phyloP scores from a whole-genome alignment of 1,139 yeast species.

The Geotrichum bryndzae region DNA sequence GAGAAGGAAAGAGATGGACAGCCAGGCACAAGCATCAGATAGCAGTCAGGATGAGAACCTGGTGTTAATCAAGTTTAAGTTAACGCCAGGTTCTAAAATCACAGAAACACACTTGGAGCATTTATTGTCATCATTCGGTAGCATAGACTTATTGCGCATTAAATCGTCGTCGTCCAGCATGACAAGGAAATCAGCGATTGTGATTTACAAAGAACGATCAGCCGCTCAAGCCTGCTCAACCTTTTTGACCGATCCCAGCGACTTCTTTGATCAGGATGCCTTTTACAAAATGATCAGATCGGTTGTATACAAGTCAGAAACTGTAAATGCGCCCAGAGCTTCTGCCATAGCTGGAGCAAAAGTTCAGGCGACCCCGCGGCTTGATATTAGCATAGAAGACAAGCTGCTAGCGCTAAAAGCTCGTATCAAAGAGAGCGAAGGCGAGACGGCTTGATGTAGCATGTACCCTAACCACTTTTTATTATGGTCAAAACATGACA shows the following conservation, averaged over 20 bases:
- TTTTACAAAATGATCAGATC: slow-evolving; percentile 8
- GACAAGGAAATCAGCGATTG: slow-evolving; percentile 1
- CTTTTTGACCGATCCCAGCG: slow-evolving; percentile 6
- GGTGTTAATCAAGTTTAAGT: slow-evolving; percentile 6
- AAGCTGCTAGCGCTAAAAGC: slow-evolving; percentile 2
- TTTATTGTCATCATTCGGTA: slow-evolving; percentile 7
- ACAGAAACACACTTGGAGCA: neutral
- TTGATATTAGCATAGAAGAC: neutral
- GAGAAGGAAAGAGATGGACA: neutral
- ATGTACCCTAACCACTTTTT: neutral
- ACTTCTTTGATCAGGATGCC: slow-evolving; percentile 3
- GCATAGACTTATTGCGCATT: slow-evolving; percentile 5
- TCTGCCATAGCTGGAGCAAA: neutral
- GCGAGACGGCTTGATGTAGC: neutral
- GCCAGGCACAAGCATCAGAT: neutral
- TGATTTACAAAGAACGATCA: slow-evolving; percentile 1
- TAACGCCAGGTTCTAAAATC: neutral
- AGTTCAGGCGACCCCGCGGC: neutral
- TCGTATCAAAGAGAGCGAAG: neutral
- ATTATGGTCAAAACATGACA: neutral
- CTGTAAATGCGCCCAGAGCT: neutral
- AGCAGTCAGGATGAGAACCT: slow-evolving; percentile 3
- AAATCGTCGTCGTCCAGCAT: neutral
- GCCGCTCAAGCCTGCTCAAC: slow-evolving; percentile 13
- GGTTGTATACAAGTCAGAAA: slow-evolving; percentile 2